Evolutionary conservation across 2,329 filamentous ascomycete genomes (phyloP), one percentile per base, ranked within the genome.

Genomic region (Furcasterigmium sp.): DNA sequence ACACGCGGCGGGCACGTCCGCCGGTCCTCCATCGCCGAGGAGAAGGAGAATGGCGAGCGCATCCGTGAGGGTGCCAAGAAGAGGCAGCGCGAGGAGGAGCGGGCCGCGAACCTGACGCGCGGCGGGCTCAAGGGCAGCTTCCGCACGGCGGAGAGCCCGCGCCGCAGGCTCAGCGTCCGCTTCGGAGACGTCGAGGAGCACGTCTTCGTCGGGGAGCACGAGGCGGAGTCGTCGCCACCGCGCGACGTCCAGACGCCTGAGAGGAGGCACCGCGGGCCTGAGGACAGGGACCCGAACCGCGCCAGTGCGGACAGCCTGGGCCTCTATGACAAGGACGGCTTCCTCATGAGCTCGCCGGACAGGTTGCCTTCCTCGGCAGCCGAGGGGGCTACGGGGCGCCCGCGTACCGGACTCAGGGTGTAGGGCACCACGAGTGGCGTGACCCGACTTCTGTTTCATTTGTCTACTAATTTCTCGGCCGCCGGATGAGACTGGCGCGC

Each of bases 261-360:
- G 32, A 15, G 18, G 15, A n/a, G 17, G 32, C 32, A 35, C 5
- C 32, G 32, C 23, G 23, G 7, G 15, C 7, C n/a, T 17, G n/a
- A 9, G 11, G 4, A 9, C n/a, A 17, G 15, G 15, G 32, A 17
- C 8, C 45, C 51, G n/a, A 48, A 49, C 25, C 47, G 57, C 1
- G 49, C 47, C 17, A 68, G 67, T 14, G 53, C 58, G 1, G 67
- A 70, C 17, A 72, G 65, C 26, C 45, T 68, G 23, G 66, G 65
- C 2, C 41, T 71, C 39, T 74, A 74, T 46, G 69, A 73, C 46
- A 54, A 61, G 39, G 67, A 73, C 21, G 71, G 69, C 2, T 73
- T 73, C 40, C 51, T 73, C 45, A 59, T 67, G 46, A 56, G 57
- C 23, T 69, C 68, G 20, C 70, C 68, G 3, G 63, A 63, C n/a